These are phyloP conservation scores for Fragaria iinumae DNA, from an alignment of 306 rosid genomes.

Conservation along the genomic window DNA sequence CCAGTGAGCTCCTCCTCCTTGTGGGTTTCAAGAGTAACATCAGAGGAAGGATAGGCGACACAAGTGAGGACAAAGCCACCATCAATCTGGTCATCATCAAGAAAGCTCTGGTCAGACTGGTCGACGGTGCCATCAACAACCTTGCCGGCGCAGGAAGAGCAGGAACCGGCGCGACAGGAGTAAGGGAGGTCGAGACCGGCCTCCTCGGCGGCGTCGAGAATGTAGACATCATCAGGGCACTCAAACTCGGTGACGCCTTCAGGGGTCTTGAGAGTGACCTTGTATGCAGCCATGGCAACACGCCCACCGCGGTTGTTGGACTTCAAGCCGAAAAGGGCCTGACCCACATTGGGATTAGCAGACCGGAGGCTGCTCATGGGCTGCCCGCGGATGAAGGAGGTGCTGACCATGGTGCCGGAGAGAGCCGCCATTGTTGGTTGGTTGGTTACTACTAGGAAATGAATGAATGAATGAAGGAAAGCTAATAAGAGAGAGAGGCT, in stretches of 20 bases:
- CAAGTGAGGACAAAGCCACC: constrained; percentile 68
- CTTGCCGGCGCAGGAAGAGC: constrained; percentile 79
- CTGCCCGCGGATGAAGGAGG: constrained; percentile 48
- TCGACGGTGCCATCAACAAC: constrained; percentile 45
- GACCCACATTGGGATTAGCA: constrained; percentile 47
- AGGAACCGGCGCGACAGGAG: constrained; percentile 89
- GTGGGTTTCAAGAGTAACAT: constrained; percentile 70
- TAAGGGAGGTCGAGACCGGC: constrained; percentile 62
- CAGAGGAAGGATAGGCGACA: constrained; percentile 58
- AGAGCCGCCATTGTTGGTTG: constrained; percentile 45
- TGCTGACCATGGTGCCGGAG: constrained; percentile 53
- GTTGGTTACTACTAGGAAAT: background rate
- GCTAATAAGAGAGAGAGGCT: background rate
- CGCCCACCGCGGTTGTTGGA: constrained; percentile 52
- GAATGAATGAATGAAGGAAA: background rate
- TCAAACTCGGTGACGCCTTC: constrained; percentile 46
- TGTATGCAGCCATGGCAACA: constrained; percentile 59
- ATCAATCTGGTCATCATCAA: constrained; percentile 59
- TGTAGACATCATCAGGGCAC: constrained; percentile 58
- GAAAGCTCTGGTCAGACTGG: constrained; percentile 71
- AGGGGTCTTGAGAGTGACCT: constrained; percentile 64
- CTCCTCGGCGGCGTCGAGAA: constrained; percentile 72
- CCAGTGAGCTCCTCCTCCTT: constrained; percentile 72
- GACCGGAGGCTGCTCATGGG: constrained; percentile 41
- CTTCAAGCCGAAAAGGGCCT: constrained; percentile 49